Evolutionary conservation across 306 rosid genomes (phyloP).

Genomic region (Canavalia gladiata): DNA sequence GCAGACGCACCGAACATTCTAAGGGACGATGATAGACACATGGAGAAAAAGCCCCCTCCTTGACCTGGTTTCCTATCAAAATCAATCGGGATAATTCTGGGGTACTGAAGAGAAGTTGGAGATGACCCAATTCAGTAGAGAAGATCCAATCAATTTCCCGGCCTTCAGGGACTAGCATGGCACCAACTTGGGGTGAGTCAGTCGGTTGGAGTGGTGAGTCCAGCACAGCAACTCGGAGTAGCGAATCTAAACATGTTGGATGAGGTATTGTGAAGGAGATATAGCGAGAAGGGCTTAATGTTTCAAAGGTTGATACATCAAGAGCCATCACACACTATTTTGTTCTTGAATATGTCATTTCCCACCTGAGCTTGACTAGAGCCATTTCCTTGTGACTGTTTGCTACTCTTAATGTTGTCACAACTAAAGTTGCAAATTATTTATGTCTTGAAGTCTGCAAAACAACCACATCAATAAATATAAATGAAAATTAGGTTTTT

Average conservation of each 20-base stretch:
- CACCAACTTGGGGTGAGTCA: constrained; percentile 61
- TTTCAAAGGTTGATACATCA: constrained; percentile 60
- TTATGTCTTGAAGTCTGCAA: constrained; percentile 8
- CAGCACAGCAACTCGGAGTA: constrained; percentile 80
- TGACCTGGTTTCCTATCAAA: constrained; percentile 61
- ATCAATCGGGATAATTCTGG: constrained; percentile 71
- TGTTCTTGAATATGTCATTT: background rate
- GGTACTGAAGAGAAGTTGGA: constrained; percentile 71
- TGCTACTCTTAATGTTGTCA: background rate
- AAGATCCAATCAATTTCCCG: constrained; percentile 92
- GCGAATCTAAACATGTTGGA: constrained; percentile 55
- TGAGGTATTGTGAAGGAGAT: constrained; percentile 72
- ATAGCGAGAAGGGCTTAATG: constrained; percentile 64
- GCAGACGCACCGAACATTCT: constrained; percentile 37
- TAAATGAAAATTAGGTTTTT: background rate
- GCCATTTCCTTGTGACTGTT: background rate
- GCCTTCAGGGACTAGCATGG: constrained; percentile 73
- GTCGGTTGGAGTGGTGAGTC: constrained; percentile 65
- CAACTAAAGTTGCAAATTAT: background rate
- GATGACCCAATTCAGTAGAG: constrained; percentile 75
- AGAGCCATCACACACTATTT: constrained; percentile 56
- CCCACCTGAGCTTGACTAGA: background rate
- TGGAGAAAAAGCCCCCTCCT: background rate
- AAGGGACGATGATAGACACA: constrained; percentile 55
- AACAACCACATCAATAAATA: constrained; percentile 2